Evolutionary conservation across 2,329 filamentous ascomycete genomes (phyloP).

Genomic region (Fulvia fulva): DNA sequence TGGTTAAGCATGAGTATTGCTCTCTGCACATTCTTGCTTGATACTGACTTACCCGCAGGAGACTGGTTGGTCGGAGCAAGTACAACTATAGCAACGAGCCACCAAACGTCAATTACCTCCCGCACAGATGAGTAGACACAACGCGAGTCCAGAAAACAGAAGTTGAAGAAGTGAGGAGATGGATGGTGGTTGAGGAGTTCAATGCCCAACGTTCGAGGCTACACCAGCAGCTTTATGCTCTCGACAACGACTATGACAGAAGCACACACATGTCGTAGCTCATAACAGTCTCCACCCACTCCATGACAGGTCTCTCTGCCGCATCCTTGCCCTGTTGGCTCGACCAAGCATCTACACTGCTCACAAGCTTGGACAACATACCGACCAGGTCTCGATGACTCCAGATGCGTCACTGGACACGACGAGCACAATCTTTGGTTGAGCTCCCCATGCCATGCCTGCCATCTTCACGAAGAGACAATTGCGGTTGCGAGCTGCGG

Average conservation of each 20-base stretch:
- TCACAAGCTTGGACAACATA: not conserved
- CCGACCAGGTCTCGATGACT: not conserved
- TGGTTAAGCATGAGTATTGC: not conserved
- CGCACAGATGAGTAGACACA: constrained; percentile 5
- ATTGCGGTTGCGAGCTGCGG: constrained; percentile 9
- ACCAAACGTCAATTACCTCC: constrained; percentile 9
- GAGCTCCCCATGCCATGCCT: not conserved
- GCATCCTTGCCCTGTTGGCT: not conserved
- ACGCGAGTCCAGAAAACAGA: constrained; percentile 9
- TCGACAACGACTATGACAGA: not conserved
- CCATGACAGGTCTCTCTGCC: constrained; percentile 3
- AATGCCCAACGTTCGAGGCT: not conserved
- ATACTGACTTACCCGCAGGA: not conserved
- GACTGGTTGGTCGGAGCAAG: not conserved
- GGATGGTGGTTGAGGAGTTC: not conserved
- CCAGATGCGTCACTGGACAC: not conserved
- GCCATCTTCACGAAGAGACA: not conserved
- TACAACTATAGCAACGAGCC: constrained; percentile 6
- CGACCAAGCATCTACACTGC: not conserved
- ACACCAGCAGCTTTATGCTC: constrained; percentile 8
- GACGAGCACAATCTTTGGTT: constrained; percentile 4
- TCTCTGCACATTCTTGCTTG: not conserved
- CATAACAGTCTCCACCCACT: constrained; percentile 9
- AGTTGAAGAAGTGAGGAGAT: not conserved
- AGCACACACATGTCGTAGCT: constrained; percentile 19